Percentiles rank a stretch among this genome's conserved stretches.
These are phyloP conservation scores for Brassica cretica DNA, from an alignment of 345 rosid species.

Conservation along the genomic window DNA sequence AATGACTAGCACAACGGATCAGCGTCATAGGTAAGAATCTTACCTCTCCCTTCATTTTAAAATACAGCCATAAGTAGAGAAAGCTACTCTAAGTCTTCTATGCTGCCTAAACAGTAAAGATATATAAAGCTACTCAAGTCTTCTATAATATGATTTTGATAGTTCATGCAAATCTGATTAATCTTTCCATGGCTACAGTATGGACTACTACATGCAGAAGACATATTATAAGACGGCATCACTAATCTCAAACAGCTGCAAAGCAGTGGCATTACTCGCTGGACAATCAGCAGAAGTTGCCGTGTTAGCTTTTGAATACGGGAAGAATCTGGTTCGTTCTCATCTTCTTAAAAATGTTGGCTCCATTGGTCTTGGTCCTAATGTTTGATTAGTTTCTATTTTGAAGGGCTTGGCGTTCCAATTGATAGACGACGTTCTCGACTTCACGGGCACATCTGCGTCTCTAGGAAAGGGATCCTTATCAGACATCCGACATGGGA, in stretches of 20 bases:
- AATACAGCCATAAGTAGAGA: not conserved
- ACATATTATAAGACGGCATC: slow-evolving; percentile 92
- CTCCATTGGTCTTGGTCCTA: not conserved
- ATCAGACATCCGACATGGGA: slow-evolving; percentile 81
- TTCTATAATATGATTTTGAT: not conserved
- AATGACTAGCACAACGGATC: slow-evolving; percentile 74
- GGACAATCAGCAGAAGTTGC: slow-evolving; percentile 91
- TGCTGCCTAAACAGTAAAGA: too few species aligned
- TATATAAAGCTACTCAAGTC: not conserved
- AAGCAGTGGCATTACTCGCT: slow-evolving; percentile 87
- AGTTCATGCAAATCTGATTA: not conserved
- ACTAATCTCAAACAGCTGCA: slow-evolving; percentile 86
- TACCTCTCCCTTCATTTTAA: not conserved
- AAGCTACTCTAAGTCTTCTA: too few species aligned
- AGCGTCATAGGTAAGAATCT: slow-evolving; percentile 66
- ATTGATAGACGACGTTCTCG: slow-evolving; percentile 88
- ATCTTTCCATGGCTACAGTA: slow-evolving; percentile 50
- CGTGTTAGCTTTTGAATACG: slow-evolving; percentile 80
- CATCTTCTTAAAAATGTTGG: not conserved
- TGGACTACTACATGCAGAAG: slow-evolving; percentile 86
- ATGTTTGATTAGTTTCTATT: slow-evolving; percentile 16
- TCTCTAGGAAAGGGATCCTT: slow-evolving; percentile 96
- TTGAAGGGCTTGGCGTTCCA: slow-evolving; percentile 91
- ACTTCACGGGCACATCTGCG: slow-evolving; percentile 92
- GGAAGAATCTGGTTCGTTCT: slow-evolving; percentile 86